These are phyloP conservation scores for Epichloe coenophiala DNA, from an alignment of 2,329 filamentous ascomycete species.

Conservation along the genomic window DNA sequence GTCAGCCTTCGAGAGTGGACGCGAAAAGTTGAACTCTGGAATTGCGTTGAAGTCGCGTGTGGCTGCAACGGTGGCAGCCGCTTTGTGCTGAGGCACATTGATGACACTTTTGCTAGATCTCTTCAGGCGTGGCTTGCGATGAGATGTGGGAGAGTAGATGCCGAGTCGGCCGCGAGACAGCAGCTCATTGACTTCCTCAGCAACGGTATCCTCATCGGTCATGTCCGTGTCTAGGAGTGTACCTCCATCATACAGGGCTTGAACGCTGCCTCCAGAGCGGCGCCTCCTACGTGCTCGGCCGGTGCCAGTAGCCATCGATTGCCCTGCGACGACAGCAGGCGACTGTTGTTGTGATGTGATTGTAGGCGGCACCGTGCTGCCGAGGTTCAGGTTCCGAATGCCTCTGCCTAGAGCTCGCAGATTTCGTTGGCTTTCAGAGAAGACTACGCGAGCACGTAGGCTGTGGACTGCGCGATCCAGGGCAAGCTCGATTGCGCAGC, in stretches of 20 bases:
- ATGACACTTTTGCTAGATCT: constrained; percentile 26
- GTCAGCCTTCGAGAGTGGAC: background rate
- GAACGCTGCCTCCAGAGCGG: constrained; percentile 36
- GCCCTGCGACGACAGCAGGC: background rate
- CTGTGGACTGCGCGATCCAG: constrained; percentile 62
- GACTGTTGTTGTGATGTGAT: background rate
- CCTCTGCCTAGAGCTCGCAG: constrained; percentile 31
- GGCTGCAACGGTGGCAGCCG: constrained; percentile 5
- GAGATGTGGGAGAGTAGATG: constrained; percentile 12
- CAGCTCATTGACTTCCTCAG: constrained; percentile 31
- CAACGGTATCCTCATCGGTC: constrained; percentile 30
- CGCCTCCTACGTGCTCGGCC: constrained; percentile 28
- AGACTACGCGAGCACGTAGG: constrained; percentile 54
- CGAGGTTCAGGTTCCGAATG: constrained; percentile 14
- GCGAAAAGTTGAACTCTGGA: constrained; percentile 22
- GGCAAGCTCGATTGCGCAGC: constrained; percentile 78
- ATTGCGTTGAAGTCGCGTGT: constrained; percentile 7
- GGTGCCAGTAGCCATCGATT: constrained; percentile 5
- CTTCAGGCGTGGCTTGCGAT: constrained; percentile 28
- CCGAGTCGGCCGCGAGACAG: constrained; percentile 16
- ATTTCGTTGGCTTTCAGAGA: constrained; percentile 51
- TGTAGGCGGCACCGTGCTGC: constrained; percentile 6
- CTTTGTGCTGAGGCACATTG: constrained; percentile 15
- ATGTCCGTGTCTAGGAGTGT: constrained; percentile 24
- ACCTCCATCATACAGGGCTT: constrained; percentile 23